Base-by-base conservation (phyloP, 768 basidiomycete species). In the Collybia mongolica region DNA sequence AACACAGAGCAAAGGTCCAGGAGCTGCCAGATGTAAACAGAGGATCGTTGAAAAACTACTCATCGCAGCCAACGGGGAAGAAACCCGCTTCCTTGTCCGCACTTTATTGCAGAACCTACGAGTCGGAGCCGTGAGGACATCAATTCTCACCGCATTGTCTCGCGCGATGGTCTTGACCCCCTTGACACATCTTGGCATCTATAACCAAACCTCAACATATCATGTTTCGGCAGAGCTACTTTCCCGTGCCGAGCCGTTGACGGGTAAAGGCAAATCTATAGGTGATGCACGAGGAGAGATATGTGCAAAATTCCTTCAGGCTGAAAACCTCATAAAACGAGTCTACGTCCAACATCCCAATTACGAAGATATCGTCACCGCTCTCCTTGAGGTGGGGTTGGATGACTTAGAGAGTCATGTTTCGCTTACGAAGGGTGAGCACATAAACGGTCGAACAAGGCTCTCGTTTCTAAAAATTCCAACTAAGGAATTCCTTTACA, bases 121-220 rank as follows among this genome's bases (percentile, higher is more conserved):
- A 40, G 93, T 96, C 14, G 94, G 94, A 1, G 94, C 93, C 2
- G 91, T 94, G 23, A 77, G 90, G 56, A 82, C 88, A 20, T 87
- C 93, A 5, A 80, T 96, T 28, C 75, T 94, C 43, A 83, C 83
- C 19, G 88, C 90, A 9, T 72, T 96, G 19, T 88, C 93, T 24
- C 75, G 91, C 42, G 88, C 92, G 0, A 77, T 89, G 56, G 87
- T 84, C 17, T 69, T 95, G 52, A 80, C 76, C 39, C 73, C 74
- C 12, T 72, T 76, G 9, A 23, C 59, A 29, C 60, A 61, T 36
- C 29, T 68, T 28, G 41, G 38, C 45, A 29, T 55, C 50, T 15
- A 43, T 45, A 17, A 49, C 45, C 14, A 55, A 54, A 43, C 55
- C 49, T 52, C 54, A 54, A 44, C 42, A 19, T 53, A 61, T 36